phyloP scores from a whole-genome alignment of 176 grass and related monocot genomes.

The Chrysopogon serrulatus region DNA sequence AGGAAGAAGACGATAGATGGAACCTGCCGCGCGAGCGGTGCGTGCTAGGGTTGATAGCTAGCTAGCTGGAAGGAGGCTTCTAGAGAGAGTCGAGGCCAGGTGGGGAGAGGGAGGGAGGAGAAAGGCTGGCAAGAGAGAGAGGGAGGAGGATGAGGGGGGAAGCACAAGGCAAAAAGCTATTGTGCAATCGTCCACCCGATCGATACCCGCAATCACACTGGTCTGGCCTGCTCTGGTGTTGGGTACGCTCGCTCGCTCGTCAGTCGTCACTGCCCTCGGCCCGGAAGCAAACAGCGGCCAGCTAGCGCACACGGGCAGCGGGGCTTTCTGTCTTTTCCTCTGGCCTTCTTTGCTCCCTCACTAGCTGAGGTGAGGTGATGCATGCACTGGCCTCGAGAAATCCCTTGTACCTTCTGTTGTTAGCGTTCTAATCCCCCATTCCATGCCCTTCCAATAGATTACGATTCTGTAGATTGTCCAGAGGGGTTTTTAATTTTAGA shows the following conservation, averaged over 20 bases:
- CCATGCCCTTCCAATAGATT: background rate
- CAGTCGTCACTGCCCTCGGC: background rate
- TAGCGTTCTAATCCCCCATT: too few species aligned
- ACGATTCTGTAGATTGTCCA: background rate
- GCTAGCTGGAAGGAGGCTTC: too few species aligned
- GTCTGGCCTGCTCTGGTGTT: background rate
- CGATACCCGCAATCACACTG: background rate
- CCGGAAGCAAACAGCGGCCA: background rate
- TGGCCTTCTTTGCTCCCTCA: background rate
- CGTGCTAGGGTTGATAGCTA: slow-evolving; percentile 12
- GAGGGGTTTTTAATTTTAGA: background rate
- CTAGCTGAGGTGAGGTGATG: background rate
- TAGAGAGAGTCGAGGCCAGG: background rate
- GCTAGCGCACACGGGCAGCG: slow-evolving; percentile 33
- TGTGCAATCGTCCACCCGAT: too few species aligned
- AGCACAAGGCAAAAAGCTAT: background rate
- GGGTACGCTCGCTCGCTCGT: background rate
- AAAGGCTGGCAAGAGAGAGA: background rate
- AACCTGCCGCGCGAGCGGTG: background rate
- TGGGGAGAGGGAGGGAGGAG: background rate
- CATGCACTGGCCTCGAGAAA: slow-evolving; percentile 55
- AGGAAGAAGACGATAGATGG: background rate
- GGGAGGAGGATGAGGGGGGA: slow-evolving; percentile 8
- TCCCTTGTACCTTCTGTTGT: slow-evolving; percentile 22
- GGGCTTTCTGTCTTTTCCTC: slow-evolving; percentile 71